Evolutionary conservation across 2,329 filamentous ascomycete species (phyloP).

Genomic region (Didymella lethalis): DNA sequence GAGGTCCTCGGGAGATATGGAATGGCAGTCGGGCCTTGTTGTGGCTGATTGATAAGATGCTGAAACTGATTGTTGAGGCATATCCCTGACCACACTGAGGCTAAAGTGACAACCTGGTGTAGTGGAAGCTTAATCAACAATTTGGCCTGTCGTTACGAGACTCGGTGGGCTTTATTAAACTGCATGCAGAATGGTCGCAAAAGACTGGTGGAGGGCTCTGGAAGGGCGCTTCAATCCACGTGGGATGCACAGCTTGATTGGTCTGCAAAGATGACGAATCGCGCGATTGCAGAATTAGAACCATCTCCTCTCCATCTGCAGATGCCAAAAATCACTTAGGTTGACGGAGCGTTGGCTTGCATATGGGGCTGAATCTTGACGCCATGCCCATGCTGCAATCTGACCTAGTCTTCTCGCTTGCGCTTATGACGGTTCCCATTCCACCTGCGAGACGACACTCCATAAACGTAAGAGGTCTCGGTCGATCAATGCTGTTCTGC

Average conservation of each 20-base stretch:
- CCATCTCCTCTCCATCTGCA: neutral
- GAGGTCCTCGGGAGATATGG: neutral
- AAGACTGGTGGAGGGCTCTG: neutral
- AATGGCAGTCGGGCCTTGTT: neutral
- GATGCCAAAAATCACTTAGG: neutral
- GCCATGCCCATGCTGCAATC: neutral
- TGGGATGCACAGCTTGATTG: neutral
- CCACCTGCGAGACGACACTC: neutral
- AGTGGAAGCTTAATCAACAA: neutral
- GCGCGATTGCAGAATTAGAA: neutral
- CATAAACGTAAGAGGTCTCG: neutral
- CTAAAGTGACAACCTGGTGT: neutral
- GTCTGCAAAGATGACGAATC: constrained; percentile 1
- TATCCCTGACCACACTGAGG: neutral
- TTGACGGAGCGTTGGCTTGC: neutral
- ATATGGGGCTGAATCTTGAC: neutral
- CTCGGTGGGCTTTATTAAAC: neutral
- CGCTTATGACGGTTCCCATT: neutral
- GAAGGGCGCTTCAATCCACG: neutral
- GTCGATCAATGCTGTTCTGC: neutral
- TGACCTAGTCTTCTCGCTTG: neutral
- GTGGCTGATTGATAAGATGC: constrained; percentile 1
- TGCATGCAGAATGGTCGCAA: neutral
- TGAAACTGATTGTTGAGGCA: neutral
- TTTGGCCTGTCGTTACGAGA: neutral